Evolutionary conservation across 805 yeast genomes (phyloP), one percentile per base, ranked within the genome.

Genomic region (Yarrowia sp.): DNA sequence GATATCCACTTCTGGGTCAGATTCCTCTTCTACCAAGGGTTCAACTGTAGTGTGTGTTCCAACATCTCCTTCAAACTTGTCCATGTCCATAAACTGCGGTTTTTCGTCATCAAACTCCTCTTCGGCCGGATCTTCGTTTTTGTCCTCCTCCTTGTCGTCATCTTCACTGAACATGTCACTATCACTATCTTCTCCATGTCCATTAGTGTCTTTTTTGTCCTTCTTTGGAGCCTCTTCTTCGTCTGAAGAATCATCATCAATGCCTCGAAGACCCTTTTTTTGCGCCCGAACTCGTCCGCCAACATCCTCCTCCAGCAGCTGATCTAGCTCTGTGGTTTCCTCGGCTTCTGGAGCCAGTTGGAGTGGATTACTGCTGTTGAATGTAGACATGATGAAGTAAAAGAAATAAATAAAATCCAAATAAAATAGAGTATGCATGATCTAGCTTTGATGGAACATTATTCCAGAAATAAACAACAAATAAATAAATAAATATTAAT

Each of bases 1-100:
- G 1, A 69, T 70, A n/a, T 67, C 70, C 3, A 62, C 71, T 16
- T 68, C 66, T 6, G 68, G 76, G 33, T 71, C 72, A 2, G 75
- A 76, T n/a, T 67, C 63, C 11, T 41, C 65, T 14, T 26, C 38
- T 21, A 19, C 14, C 6, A 59, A 68, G 9, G 64, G 72, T 10
- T 66, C 68, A 16, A 65, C 71, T 2, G 69, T 24, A 2, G 61
- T 38, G 9, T 54, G 61, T 2, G 61, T 38, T 3, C 61, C 61
- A 1, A 54, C 71, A 8, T 66, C 49, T 49, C 64, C 72, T 68
- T 80, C 80, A 65, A 81, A 79, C 65, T 75, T 70, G 6, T 73
- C 71, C 67, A 79, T 71, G 52, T 81, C 79, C 64, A 80, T 52
- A 17, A 72, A 66, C 58, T 72, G 68, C 8, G 71, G 72, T n/a